Conservation (phyloP, 805 yeast species). For the Zygosaccharomyces kombuchaensis region DNA sequence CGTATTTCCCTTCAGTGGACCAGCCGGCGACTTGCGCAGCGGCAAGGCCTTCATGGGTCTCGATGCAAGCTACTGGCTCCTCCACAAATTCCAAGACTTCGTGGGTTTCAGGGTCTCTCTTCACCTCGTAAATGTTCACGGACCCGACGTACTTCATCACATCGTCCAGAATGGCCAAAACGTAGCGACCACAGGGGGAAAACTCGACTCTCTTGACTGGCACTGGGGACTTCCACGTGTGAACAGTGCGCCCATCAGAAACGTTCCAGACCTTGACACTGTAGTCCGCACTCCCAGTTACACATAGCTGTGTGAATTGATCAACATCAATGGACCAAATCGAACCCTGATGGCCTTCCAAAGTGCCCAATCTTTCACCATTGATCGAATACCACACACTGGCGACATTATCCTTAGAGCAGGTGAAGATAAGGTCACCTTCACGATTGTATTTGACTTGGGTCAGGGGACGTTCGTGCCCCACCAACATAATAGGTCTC, state of each 20-base stretch:
- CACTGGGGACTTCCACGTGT: slow-evolving; percentile 68
- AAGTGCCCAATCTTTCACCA: slow-evolving; percentile 95
- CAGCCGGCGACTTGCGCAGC: slow-evolving; percentile 83
- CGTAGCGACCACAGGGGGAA: slow-evolving; percentile 61
- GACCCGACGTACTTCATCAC: slow-evolving; percentile 88
- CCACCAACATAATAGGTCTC: slow-evolving; percentile 75
- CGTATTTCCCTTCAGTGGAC: slow-evolving; percentile 68
- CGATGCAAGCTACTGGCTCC: slow-evolving; percentile 57
- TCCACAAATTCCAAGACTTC: slow-evolving; percentile 37
- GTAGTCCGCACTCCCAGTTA: slow-evolving; percentile 91
- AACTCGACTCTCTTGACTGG: slow-evolving; percentile 93
- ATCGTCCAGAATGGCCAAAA: slow-evolving; percentile 79
- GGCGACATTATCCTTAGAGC: slow-evolving; percentile 85
- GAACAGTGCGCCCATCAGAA: slow-evolving; percentile 67
- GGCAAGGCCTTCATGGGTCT: slow-evolving; percentile 53
- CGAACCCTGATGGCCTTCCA: slow-evolving; percentile 86
- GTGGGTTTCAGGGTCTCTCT: slow-evolving; percentile 37
- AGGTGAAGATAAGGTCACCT: slow-evolving; percentile 90
- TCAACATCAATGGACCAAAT: slow-evolving; percentile 93
- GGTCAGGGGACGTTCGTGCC: slow-evolving; percentile 96
- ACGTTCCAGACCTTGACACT: slow-evolving; percentile 81
- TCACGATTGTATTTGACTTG: slow-evolving; percentile 94
- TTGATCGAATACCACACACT: slow-evolving; percentile 91
- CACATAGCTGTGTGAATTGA: slow-evolving; percentile 57
- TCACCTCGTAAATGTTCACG: slow-evolving; percentile 61